A percentile compares a stretch with the other conserved stretches of the same genome.
Conservation (phyloP, 495 filamentous ascomycete species). For the Chaetomium cochliodes region DNA sequence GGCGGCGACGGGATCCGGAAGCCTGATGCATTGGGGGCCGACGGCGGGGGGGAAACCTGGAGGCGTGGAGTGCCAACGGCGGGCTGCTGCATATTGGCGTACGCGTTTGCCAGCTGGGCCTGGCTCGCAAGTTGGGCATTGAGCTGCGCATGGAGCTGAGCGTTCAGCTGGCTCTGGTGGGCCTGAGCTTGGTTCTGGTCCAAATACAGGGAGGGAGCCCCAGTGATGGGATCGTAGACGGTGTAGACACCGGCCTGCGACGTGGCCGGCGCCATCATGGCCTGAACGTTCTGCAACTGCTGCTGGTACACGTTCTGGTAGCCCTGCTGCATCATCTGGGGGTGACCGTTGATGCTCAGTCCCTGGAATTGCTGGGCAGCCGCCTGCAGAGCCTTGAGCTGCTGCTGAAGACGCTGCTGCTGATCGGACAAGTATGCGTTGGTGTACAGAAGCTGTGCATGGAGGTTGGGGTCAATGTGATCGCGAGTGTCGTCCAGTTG, state of each 20-base stretch:
- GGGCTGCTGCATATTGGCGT: conserved; percentile 39
- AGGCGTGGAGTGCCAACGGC: conserved; percentile 55
- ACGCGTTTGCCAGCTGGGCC: conserved; percentile 35
- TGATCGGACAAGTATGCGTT: conserved; percentile 84
- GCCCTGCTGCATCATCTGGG: conserved; percentile 43
- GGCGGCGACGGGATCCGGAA: conserved; percentile 67
- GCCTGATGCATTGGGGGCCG: conserved; percentile 49
- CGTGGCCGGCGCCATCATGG: conserved; percentile 53
- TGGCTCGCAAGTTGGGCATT: conserved; percentile 35
- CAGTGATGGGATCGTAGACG: conserved; percentile 78
- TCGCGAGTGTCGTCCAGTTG: conserved; percentile 64
- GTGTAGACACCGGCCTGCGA: conserved; percentile 63
- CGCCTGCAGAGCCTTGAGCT: conserved; percentile 56
- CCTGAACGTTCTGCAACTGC: conserved; percentile 61
- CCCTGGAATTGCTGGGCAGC: conserved; percentile 75
- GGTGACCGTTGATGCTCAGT: conserved; percentile 57
- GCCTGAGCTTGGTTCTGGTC: conserved; percentile 51
- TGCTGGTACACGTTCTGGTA: conserved; percentile 51
- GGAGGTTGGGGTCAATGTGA: conserved; percentile 76
- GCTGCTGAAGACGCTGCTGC: conserved; percentile 75
- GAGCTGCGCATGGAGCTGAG: conserved; percentile 46
- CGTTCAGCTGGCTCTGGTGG: conserved; percentile 35
- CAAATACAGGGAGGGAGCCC: conserved; percentile 68
- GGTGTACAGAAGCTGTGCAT: conserved; percentile 79
- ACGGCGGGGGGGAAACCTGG: conserved; percentile 76